Conservation (phyloP, 371 early-diverging fungal genomes). For the Zychaea mexicana region DNA sequence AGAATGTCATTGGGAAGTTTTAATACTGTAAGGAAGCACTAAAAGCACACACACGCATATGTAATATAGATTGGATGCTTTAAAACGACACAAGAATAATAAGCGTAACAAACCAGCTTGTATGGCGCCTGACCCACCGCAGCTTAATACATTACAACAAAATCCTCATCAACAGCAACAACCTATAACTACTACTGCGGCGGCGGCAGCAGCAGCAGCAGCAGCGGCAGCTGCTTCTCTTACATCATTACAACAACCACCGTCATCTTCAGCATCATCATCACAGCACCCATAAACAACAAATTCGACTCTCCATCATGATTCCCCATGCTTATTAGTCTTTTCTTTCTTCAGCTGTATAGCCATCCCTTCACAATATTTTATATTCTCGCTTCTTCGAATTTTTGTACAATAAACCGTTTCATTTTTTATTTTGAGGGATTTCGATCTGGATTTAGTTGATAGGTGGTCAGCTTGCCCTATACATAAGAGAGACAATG, state of each 20-base stretch:
- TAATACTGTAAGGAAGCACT: no score
- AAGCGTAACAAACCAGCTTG: constrained; percentile 15
- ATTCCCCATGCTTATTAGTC: neutral
- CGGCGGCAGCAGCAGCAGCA: no score
- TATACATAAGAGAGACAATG: neutral
- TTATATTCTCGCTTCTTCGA: neutral
- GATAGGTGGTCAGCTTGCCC: constrained; percentile 15
- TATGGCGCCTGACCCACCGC: neutral
- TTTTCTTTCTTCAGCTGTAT: neutral
- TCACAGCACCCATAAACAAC: no score
- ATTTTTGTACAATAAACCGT: neutral
- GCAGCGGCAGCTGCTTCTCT: neutral
- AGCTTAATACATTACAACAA: neutral
- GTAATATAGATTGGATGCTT: constrained; percentile 27
- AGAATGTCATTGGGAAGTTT: neutral
- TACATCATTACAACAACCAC: neutral
- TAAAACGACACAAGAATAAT: constrained; percentile 31
- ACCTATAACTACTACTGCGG: neutral
- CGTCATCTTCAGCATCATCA: neutral
- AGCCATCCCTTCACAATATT: no score
- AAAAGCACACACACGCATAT: no score
- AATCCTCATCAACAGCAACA: neutral
- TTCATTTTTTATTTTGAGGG: constrained; percentile 9
- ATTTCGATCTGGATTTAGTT: constrained; percentile 16
- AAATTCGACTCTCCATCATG: no score